These are phyloP conservation scores for Dacryopinax spathularia DNA, from an alignment of 768 basidiomycete genomes.

Conservation along the genomic window DNA sequence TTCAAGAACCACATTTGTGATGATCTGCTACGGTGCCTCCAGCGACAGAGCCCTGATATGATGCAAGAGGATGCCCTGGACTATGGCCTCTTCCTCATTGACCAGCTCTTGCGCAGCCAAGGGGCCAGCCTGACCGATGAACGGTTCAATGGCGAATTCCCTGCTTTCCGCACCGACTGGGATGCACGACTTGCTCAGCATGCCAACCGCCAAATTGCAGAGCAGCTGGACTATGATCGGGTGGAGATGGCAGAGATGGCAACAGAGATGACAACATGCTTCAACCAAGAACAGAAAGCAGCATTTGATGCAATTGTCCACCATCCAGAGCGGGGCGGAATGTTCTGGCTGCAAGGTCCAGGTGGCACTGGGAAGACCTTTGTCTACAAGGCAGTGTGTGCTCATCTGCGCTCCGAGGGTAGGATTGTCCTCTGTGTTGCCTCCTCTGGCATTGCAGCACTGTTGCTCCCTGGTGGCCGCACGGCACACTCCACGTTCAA, in stretches of 20 bases:
- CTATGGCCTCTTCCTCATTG: conserved; percentile 32
- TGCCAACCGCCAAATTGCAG: conserved; percentile 12
- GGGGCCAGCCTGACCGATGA: conserved; percentile 17
- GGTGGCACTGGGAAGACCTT: conserved; percentile 37
- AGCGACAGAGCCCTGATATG: conserved; percentile 11
- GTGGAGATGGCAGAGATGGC: background rate
- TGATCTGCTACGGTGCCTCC: conserved; percentile 24
- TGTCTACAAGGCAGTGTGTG: conserved; percentile 27
- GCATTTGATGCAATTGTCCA: conserved; percentile 22
- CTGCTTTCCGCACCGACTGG: background rate
- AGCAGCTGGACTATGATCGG: conserved; percentile 12
- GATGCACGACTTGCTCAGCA: background rate
- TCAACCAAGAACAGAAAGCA: conserved; percentile 23
- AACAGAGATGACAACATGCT: conserved; percentile 6
- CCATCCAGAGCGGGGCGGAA: conserved; percentile 11
- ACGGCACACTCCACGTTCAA: conserved; percentile 39
- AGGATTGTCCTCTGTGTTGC: conserved; percentile 34
- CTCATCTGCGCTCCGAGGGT: conserved; percentile 17
- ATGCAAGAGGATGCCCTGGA: conserved; percentile 26
- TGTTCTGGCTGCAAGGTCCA: conserved; percentile 31
- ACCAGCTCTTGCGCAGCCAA: conserved; percentile 18
- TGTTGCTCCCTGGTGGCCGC: conserved; percentile 31
- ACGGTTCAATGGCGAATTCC: background rate
- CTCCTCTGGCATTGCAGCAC: conserved; percentile 37
- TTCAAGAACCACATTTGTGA: conserved; percentile 30